These are phyloP conservation scores for Sergeia podlipaevii DNA, from an alignment of 208 protist species.

Conservation along the genomic window DNA sequence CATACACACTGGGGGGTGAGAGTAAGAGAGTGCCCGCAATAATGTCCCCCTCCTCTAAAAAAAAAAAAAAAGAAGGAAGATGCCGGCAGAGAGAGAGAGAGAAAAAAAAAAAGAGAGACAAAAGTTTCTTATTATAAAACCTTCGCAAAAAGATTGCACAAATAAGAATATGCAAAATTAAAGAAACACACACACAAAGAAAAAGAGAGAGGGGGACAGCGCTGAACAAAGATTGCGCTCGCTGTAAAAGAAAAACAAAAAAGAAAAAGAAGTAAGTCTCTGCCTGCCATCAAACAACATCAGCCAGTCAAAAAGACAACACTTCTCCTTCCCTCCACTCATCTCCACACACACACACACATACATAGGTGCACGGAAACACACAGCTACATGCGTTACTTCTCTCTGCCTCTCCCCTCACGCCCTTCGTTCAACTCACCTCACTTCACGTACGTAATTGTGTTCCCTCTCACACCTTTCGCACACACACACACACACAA, in stretches of 20 bases:
- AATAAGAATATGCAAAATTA: conserved; percentile 4
- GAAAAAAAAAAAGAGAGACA: conserved; percentile 14
- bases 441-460: too few relatives aligned
- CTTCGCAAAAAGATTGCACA: conserved; percentile 4
- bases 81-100: not conserved
- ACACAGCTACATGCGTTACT: too few relatives aligned
- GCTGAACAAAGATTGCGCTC: not conserved
- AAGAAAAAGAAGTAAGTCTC: conserved; percentile 7
- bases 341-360: too few relatives aligned
- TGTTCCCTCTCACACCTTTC: not conserved
- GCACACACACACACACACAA: too few relatives aligned
- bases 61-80: too few relatives aligned
- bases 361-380: too few relatives aligned
- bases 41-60: too few relatives aligned
- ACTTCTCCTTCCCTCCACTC: not conserved
- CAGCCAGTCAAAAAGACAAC: conserved; percentile 1
- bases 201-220: not conserved
- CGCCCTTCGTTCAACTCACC: too few relatives aligned
- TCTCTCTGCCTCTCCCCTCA: too few relatives aligned
- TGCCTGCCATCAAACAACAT: conserved; percentile 1
- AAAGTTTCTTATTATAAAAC: conserved; percentile 2
- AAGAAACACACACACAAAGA: conserved; percentile 6
- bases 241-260: conserved; percentile 2
- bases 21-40: too few relatives aligned
- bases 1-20: too few relatives aligned